Base-by-base conservation (phyloP, 1,284 basidiomycete species). In the Pseudozyma hubeiensis region DNA sequence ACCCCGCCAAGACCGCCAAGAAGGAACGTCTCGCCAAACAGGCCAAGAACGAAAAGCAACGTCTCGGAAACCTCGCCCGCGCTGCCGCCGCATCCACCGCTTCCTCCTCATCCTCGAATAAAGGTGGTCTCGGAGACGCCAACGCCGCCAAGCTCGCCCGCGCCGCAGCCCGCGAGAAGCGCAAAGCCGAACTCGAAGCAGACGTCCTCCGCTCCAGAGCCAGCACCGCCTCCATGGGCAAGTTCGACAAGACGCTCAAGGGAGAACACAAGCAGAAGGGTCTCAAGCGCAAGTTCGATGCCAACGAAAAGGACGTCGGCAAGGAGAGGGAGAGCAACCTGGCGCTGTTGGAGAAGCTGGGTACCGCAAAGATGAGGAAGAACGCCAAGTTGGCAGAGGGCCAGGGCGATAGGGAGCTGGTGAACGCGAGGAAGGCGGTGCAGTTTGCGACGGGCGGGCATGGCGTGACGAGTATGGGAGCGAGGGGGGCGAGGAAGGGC, bases 261-360 rank as follows among this genome's bases (percentile, higher is more conserved):
- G 94, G 94, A 19, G 96, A 99, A 85, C 19, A 92, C 82, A 94
- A 93, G 84, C 69, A 72, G 7, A 77, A 76, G 47, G 94, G 95
- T 7, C 85, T 95, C 62, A 98, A 98, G 87, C 90, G 95, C 78
- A 97, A 97, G 91, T 96, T 94, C 81, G 92, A 92, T 7, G 90
- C 93, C 0, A 89, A 90, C 8, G 93, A 94, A 82, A 87, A 87
- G 11, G 87, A 91, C 3, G 87, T 88, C 6, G 85, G 87, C 3
- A 83, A 86, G 7, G 95, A 97, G 86, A 92, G 90, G 79, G 88
- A 90, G 46, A 83, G 88, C 24, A 91, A 93, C 30, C 85, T 97
- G 64, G 89, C 89, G 19, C 87, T 98, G 33, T 85, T 97, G 24
- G 89, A 90, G 17, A 90, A 90, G 80, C 87, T 97, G 77, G 92